Conservation (phyloP, 176 grass and related monocot genomes). For the Paspalum vaginatum region DNA sequence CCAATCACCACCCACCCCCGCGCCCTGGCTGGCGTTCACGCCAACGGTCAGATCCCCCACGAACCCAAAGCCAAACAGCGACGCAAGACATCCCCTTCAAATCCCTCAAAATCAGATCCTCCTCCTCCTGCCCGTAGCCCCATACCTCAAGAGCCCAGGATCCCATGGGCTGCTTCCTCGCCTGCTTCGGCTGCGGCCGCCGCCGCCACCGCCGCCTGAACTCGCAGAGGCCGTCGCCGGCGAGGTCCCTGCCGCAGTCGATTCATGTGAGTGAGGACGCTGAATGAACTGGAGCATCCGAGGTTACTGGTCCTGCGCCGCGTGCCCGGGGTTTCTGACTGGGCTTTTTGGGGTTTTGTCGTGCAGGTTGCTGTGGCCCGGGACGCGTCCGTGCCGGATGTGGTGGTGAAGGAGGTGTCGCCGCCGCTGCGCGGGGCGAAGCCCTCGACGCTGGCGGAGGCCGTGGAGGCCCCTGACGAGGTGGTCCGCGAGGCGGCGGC, state of each 20-base stretch:
- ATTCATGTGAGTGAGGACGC: slow-evolving; percentile 33
- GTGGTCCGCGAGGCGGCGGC: background rate
- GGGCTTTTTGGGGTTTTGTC: background rate
- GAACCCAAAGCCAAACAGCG: slow-evolving; percentile 15
- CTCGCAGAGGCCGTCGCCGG: slow-evolving; percentile 22
- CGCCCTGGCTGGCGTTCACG: background rate
- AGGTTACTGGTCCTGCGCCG: background rate
- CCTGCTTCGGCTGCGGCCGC: slow-evolving; percentile 69
- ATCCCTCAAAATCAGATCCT: background rate
- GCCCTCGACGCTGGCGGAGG: background rate
- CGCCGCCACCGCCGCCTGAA: slow-evolving; percentile 15
- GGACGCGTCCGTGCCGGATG: background rate
- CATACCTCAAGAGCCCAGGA: background rate
- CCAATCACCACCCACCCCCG: background rate
- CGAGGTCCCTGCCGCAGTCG: slow-evolving; percentile 30
- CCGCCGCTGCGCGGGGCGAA: slow-evolving; percentile 13
- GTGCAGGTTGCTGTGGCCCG: slow-evolving; percentile 32
- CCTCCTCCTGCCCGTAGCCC: background rate
- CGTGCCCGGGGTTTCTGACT: background rate
- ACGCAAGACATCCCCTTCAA: slow-evolving; percentile 22
- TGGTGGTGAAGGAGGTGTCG: slow-evolving; percentile 32
- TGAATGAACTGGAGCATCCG: background rate
- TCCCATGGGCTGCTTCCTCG: slow-evolving; percentile 89
- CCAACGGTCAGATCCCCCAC: slow-evolving; percentile 50
- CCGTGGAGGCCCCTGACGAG: background rate